A percentile compares a stretch with the other conserved stretches of the same genome.
Conservation (phyloP, 1,139 yeast species). For the Debaryomyces psychrophilus region DNA sequence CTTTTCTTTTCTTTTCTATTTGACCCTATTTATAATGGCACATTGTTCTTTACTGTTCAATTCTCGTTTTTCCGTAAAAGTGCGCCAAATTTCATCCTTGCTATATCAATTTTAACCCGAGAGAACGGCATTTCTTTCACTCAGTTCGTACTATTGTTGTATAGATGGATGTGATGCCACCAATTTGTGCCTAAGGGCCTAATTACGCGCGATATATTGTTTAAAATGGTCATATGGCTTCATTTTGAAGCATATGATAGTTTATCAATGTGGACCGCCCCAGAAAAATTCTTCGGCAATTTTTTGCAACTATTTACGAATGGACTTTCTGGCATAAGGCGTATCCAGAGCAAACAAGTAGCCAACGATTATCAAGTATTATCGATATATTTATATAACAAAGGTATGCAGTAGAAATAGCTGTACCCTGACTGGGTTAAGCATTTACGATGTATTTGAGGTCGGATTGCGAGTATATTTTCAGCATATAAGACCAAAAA, state of each 20-base stretch:
- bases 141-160: not conserved
- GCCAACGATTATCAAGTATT: no score
- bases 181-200: not conserved
- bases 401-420: no score
- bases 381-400: no score
- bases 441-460: no score
- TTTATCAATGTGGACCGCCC: not conserved
- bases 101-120: not conserved
- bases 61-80: constrained; percentile 1
- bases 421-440: no score
- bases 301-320: not conserved
- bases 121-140: not conserved
- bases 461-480: no score
- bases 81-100: constrained; percentile 7
- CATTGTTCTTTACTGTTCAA: constrained; percentile 1
- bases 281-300: not conserved
- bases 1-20: not conserved
- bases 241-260: not conserved
- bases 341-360: no score
- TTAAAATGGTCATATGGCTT: not conserved
- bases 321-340: not conserved
- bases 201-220: not conserved
- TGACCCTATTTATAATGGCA: not conserved
- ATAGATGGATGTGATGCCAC: no score
- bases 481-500: no score